Evolutionary conservation across 163 green algal genomes (phyloP).

Genomic region (Prototheca stagnorum): DNA sequence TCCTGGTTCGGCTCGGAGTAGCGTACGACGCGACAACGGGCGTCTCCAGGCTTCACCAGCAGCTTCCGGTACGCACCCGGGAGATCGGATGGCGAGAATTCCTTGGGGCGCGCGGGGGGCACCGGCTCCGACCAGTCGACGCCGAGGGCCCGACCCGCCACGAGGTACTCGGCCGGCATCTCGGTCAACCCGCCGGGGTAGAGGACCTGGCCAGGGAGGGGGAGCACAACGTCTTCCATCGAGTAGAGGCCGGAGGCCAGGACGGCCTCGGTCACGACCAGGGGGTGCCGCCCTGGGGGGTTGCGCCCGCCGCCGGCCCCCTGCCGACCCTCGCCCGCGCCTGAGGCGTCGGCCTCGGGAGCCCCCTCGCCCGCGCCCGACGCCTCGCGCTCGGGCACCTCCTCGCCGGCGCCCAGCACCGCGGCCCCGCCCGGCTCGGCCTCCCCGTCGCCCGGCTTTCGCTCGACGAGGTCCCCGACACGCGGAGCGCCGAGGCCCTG

Average conservation of each 20-base stretch:
- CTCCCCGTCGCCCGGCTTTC: background rate
- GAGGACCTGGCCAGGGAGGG: constrained; percentile 60
- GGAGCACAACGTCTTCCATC: constrained; percentile 68
- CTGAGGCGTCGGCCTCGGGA: too few relatives aligned
- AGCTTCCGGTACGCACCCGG: constrained; percentile 55
- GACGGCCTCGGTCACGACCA: constrained; percentile 47
- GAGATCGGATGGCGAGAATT: constrained; percentile 34
- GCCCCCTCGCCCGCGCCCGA: too few relatives aligned
- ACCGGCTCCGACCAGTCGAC: too few relatives aligned
- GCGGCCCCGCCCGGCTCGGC: background rate
- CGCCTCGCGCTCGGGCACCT: too few relatives aligned
- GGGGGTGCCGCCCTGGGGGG: background rate
- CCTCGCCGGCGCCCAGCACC: too few relatives aligned
- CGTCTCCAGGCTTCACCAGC: constrained; percentile 5
- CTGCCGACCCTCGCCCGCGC: too few relatives aligned
- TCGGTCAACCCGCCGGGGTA: too few relatives aligned
- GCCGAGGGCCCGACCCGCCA: too few relatives aligned
- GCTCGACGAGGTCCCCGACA: background rate
- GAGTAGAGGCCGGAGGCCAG: constrained; percentile 21
- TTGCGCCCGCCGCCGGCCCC: too few relatives aligned
- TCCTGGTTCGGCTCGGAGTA: background rate
- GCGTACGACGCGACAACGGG: background rate
- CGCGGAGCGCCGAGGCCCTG: background rate
- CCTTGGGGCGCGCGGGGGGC: constrained; percentile 12
- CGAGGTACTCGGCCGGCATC: too few relatives aligned